phyloP scores from a whole-genome alignment of 371 early-diverging fungal genomes.

The Mortierella sp. region DNA sequence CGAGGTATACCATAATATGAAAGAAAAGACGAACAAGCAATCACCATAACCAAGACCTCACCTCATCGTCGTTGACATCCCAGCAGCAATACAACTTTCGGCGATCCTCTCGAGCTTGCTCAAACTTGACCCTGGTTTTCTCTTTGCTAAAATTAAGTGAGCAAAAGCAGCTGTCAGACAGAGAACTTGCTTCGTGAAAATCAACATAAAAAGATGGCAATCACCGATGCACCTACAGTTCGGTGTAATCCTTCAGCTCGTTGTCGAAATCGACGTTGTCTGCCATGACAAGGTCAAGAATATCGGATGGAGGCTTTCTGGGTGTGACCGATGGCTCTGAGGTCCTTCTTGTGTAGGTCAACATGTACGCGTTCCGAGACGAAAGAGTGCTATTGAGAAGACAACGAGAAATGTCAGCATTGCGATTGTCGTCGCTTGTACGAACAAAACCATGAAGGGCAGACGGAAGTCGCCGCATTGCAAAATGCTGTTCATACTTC shows the following conservation, averaged over 20 bases:
- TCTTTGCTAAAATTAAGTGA: conserved; percentile 17
- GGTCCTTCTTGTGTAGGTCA: conserved; percentile 41
- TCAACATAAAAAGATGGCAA: background rate
- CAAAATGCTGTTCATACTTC: conserved; percentile 4
- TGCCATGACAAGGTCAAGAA: conserved; percentile 24
- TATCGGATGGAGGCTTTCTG: conserved; percentile 18
- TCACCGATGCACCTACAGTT: conserved; percentile 8
- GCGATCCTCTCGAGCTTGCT: conserved; percentile 18
- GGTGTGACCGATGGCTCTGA: background rate
- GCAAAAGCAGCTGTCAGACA: background rate
- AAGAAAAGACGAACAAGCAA: background rate
- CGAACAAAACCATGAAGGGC: background rate
- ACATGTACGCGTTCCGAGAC: conserved; percentile 60
- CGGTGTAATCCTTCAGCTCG: conserved; percentile 19
- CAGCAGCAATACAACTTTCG: conserved; percentile 34
- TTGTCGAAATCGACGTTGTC: conserved; percentile 27
- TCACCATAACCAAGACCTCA: background rate
- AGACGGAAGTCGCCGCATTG: too few relatives aligned
- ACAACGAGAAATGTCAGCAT: background rate
- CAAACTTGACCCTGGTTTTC: conserved; percentile 22
- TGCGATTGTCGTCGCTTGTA: background rate
- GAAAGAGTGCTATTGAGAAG: conserved; percentile 36
- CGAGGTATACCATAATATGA: background rate
- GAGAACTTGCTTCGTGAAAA: background rate
- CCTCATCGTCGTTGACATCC: conserved; percentile 43